Evolutionary conservation across 192 early-diverging fungal species (phyloP).

Genomic region (Cetraspora pellucida): DNA sequence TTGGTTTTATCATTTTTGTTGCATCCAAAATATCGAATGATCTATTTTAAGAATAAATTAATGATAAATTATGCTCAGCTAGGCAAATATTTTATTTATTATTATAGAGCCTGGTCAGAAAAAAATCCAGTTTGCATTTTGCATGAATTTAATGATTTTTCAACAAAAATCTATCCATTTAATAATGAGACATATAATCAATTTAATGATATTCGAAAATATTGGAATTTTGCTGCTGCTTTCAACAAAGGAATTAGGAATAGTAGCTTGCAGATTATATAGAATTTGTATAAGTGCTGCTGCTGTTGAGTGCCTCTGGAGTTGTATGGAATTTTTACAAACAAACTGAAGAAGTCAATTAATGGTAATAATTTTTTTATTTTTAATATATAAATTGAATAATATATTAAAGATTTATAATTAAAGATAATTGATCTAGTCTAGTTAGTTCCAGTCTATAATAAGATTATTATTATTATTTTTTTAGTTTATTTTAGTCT

Average conservation of each 20-base stretch:
- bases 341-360: too few species aligned
- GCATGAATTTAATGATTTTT: slow-evolving; percentile 5
- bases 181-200: neutral
- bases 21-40: slow-evolving; percentile 24
- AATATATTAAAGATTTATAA: too few species aligned
- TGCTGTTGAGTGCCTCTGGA: neutral
- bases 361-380: too few species aligned
- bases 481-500: too few species aligned
- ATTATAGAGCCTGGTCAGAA: neutral
- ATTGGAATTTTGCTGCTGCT: neutral
- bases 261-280: neutral
- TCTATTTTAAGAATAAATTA: neutral
- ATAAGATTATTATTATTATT: too few species aligned
- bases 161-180: slow-evolving; percentile 12
- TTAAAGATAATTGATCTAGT: too few species aligned
- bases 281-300: slow-evolving; percentile 22
- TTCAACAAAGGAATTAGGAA: slow-evolving; percentile 11
- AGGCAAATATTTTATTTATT: slow-evolving; percentile 4
- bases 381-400: too few species aligned
- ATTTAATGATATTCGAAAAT: slow-evolving; percentile 15
- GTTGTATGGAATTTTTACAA: slow-evolving; percentile 1
- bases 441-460: too few species aligned
- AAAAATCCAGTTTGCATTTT: neutral
- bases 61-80: slow-evolving; percentile 6
- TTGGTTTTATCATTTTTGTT: neutral